phyloP scores from a whole-genome alignment of 805 yeast genomes.

The Zygoascus ofunaensis region DNA sequence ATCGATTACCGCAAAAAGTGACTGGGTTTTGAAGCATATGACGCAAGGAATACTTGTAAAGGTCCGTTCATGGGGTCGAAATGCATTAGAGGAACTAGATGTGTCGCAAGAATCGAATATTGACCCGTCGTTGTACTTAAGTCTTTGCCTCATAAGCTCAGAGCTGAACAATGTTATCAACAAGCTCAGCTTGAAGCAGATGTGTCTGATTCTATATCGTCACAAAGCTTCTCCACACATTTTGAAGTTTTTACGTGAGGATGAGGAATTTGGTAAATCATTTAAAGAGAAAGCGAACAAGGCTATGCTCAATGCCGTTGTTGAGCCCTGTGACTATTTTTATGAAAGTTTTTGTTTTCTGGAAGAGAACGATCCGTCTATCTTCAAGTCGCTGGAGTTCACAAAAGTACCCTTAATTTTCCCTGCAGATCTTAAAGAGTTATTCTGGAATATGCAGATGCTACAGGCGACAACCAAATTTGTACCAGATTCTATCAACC shows the following conservation, averaged over 20 bases:
- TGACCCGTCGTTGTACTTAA: slow-evolving; percentile 1
- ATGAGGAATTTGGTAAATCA: not conserved
- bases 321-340: not conserved
- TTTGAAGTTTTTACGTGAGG: not conserved
- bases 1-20: not conserved
- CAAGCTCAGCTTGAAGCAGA: not conserved
- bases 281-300: not conserved
- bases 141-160: not conserved
- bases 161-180: not conserved
- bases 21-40: slow-evolving; percentile 1
- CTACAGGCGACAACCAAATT: not conserved
- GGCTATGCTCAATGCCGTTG: not conserved
- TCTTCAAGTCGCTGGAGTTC: not conserved
- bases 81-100: not conserved
- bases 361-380: not conserved
- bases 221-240: not conserved
- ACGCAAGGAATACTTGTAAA: not conserved
- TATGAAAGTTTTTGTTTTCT: not conserved
- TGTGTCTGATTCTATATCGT: not conserved
- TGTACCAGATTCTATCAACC: not conserved
- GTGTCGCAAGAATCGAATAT: not conserved
- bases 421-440: not conserved
- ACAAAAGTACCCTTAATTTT: not conserved
- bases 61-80: not conserved
- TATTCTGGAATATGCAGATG: slow-evolving; percentile 1